Percentiles rank a stretch among this genome's conserved stretches.
Conservation (phyloP, 2,329 filamentous ascomycete species). For the Chaetomiaceae sp. region DNA sequence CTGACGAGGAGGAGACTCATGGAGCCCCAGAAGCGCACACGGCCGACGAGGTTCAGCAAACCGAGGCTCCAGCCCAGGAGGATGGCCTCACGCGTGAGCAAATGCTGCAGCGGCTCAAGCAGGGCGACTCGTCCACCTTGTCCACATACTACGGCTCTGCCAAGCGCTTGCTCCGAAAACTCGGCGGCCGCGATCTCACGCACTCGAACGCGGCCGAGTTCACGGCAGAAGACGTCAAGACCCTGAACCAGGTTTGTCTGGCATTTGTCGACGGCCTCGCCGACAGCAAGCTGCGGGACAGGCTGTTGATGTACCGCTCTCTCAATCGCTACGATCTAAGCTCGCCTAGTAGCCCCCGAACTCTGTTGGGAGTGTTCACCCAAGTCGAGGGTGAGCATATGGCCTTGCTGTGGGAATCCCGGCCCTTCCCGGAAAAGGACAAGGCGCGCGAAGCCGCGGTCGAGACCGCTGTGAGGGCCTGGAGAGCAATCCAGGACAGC, state of each 20-base stretch:
- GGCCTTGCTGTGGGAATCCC: constrained; percentile 43
- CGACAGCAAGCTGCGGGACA: constrained; percentile 42
- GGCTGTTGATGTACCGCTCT: constrained; percentile 45
- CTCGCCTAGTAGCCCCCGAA: constrained; percentile 37
- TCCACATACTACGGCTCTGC: constrained; percentile 44
- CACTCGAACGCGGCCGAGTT: constrained; percentile 44
- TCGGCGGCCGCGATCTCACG: constrained; percentile 48
- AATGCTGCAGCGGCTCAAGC: constrained; percentile 17
- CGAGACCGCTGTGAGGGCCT: constrained; percentile 38
- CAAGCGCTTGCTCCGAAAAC: constrained; percentile 46
- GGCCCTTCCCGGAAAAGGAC: constrained; percentile 35
- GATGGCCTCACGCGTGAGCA: constrained; percentile 1
- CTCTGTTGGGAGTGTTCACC: constrained; percentile 49
- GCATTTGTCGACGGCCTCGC: constrained; percentile 53
- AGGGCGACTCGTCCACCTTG: constrained; percentile 31
- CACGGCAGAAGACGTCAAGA: constrained; percentile 39
- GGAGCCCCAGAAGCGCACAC: constrained; percentile 18
- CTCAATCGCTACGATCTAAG: constrained; percentile 35
- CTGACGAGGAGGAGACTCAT: constrained; percentile 20
- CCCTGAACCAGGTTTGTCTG: constrained; percentile 49
- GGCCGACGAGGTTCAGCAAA: constrained; percentile 6
- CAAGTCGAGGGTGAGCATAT: constrained; percentile 56
- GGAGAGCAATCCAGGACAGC: constrained; percentile 42
- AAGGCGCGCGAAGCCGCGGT: constrained; percentile 35
- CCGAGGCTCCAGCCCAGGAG: neutral